Conservation (phyloP, 2,329 filamentous ascomycete species). For the Basipetospora chlamydospora region DNA sequence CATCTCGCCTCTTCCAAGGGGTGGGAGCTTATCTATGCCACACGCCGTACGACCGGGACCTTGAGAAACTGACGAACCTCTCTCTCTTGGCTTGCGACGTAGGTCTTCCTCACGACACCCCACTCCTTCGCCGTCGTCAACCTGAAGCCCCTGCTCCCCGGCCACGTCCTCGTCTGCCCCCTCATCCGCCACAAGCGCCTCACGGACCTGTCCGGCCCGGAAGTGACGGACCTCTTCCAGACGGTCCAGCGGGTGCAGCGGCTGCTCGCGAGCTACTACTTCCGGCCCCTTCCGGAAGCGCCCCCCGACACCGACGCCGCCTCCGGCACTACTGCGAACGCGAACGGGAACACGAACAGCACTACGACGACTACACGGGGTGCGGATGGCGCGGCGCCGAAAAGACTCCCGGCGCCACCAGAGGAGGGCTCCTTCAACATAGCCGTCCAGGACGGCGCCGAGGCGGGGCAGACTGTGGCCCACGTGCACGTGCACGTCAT, state of each 20-base stretch:
- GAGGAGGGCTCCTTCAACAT: conserved; percentile 72
- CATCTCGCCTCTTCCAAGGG: not conserved
- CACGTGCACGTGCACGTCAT: conserved; percentile 93
- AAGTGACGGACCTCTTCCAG: conserved; percentile 72
- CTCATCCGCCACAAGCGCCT: conserved; percentile 54
- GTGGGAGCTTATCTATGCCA: too few species aligned
- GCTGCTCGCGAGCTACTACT: conserved; percentile 51
- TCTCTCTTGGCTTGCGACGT: not conserved
- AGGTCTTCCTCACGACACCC: conserved; percentile 79
- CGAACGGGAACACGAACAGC: conserved; percentile 2
- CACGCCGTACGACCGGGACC: too few species aligned
- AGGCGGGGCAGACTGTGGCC: conserved; percentile 84
- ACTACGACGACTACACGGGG: too few species aligned
- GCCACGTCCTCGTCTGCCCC: conserved; percentile 85
- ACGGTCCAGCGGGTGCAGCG: conserved; percentile 70
- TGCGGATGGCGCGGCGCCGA: conserved; percentile 36
- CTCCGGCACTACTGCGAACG: not conserved
- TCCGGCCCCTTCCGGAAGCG: conserved; percentile 14
- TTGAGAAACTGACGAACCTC: not conserved
- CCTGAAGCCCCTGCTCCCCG: conserved; percentile 83
- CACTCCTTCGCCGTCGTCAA: conserved; percentile 84
- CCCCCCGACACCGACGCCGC: conserved; percentile 1
- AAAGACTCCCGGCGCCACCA: conserved; percentile 10
- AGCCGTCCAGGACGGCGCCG: conserved; percentile 82
- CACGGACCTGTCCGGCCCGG: conserved; percentile 53